Percentiles rank a stretch among this genome's conserved stretches.
Conservation (phyloP, 192 early-diverging fungal species). For the Phlyctochytrium bullatum region DNA sequence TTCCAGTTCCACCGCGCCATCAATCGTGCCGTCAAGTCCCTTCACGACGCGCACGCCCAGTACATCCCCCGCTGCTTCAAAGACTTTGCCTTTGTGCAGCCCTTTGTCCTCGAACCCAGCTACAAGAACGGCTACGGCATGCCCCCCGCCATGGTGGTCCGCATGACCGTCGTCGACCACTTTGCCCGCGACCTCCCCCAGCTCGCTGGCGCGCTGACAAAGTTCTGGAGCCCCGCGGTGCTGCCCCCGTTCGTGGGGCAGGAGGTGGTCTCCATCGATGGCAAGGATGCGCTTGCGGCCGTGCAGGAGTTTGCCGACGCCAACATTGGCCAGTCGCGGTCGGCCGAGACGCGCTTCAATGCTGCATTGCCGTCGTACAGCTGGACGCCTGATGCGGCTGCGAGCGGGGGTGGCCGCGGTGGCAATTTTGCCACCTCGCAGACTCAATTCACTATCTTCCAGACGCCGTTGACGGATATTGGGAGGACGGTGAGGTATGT, state of each 20-base stretch:
- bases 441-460: neutral
- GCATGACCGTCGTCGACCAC: neutral
- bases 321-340: neutral
- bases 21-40: neutral
- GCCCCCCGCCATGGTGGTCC: neutral
- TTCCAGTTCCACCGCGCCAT: neutral
- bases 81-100: neutral
- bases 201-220: neutral
- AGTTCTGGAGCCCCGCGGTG: neutral
- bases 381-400: neutral
- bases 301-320: constrained; percentile 7
- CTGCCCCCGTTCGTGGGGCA: neutral
- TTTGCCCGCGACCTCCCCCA: neutral
- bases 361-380: neutral
- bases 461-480: neutral
- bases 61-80: constrained; percentile 1
- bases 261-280: neutral
- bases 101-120: neutral
- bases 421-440: neutral
- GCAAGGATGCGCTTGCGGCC: neutral
- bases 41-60: constrained; percentile 1
- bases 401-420: no score
- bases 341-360: constrained; percentile 10
- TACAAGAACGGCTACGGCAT: neutral
- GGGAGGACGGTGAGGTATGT: neutral